Base-by-base conservation (phyloP, 106 monocot species). In the Vanilla planifolia region DNA sequence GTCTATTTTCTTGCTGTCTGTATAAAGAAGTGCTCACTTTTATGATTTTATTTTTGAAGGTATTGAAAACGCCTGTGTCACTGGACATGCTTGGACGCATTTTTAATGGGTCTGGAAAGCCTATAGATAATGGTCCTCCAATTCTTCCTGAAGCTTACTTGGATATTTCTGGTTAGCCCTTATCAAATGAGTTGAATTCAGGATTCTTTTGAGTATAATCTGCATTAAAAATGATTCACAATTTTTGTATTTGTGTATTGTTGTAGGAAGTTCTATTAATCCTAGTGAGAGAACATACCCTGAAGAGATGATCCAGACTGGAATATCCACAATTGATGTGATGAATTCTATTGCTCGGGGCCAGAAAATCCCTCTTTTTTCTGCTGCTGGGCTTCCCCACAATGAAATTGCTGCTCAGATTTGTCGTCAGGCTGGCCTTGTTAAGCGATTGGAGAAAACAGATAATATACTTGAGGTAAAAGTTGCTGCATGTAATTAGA, bases 261-360 rank as follows among this genome's bases (percentile, higher is more conserved):
- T 71, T 75, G 26, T 83, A 96, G 96, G 96, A 57, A 96, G 96
- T 79, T 96, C 96, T 30, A 96, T 96, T 59, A 96, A 96, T 62
- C 96, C 90, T 3, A 96, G 96, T 70, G 96, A 96, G 69, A 90
- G 96, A 77, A 96, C 96, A 6, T 96, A 96, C 60, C 96, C 96
- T 66, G 96, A 96, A 75, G 96, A 96, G 65, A 96, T 96, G 96
- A 96, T 96, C 42, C 96, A 96, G 60, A 96, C 96, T 60, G 96
- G 96, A 43, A 96, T 96, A 71, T 96, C 96, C 6, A 96, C 96
- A 11, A 96, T 96, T 63, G 96, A 96, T 84, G 90, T 96, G 37
- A 96, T 96, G 96, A 96, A 96, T 33, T 96, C 96, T 33, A 96
- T 96, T 81, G 96, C 96, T 67, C 70, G 96, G 64, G 96, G 96